Percentiles rank a stretch among this genome's conserved stretches.
These are phyloP conservation scores for Lycium ferocissimum DNA, from an alignment of 257 asterid genomes.

Conservation along the genomic window DNA sequence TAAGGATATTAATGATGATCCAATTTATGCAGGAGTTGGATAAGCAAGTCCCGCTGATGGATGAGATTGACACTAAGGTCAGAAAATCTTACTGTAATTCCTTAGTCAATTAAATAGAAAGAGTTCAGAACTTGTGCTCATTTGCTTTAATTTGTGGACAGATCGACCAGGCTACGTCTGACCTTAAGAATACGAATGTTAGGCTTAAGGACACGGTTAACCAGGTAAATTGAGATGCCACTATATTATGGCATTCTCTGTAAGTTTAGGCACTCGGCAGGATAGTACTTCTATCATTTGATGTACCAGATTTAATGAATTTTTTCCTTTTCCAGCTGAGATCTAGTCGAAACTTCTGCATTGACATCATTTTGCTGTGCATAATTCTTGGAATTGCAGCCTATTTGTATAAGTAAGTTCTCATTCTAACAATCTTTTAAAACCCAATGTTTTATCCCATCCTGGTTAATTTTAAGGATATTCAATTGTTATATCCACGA, in stretches of 20 bases:
- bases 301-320: conserved; percentile 11
- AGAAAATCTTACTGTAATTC: conserved; percentile 26
- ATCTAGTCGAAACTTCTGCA: conserved; percentile 93
- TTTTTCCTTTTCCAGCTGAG: conserved; percentile 67
- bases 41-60: conserved; percentile 97
- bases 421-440: background rate
- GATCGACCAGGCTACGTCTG: conserved; percentile 95
- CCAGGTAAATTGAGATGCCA: conserved; percentile 61
- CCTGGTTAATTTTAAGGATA: background rate
- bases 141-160: conserved; percentile 41
- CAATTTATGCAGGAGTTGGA: conserved; percentile 75
- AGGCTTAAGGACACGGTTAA: conserved; percentile 90
- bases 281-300: background rate
- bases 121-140: background rate
- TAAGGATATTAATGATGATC: conserved; percentile 2
- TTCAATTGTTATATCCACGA: background rate
- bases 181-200: conserved; percentile 92
- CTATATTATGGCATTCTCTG: background rate
- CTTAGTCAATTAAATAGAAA: background rate
- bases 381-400: conserved; percentile 93
- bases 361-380: conserved; percentile 84
- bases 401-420: conserved; percentile 84
- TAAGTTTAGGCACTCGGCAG: background rate
- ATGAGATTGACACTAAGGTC: conserved; percentile 96
- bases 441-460: background rate